Conservation (phyloP, 208 protist species). For the Trypanosoma melophagium region DNA sequence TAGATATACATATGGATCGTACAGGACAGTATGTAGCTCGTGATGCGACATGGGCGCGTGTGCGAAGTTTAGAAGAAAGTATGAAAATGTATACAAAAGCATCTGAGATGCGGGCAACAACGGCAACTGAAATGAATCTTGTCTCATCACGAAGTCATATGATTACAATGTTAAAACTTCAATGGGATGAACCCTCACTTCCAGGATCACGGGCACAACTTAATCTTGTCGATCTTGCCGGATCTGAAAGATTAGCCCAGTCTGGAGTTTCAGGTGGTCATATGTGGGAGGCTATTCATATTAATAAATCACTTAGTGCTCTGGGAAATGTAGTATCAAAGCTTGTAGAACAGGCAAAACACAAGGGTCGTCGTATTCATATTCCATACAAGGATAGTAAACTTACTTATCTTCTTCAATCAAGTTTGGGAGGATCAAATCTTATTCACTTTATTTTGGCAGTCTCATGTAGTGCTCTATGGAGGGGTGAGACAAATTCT, state of each 20-base stretch:
- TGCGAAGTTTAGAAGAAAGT: slow-evolving; percentile 63
- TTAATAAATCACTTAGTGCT: slow-evolving; percentile 94
- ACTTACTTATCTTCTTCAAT: slow-evolving; percentile 92
- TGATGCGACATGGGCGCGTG: slow-evolving; percentile 75
- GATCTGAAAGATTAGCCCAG: slow-evolving; percentile 85
- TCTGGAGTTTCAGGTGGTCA: slow-evolving; percentile 83
- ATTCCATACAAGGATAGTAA: slow-evolving; percentile 94
- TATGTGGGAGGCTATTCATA: slow-evolving; percentile 92
- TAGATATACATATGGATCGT: slow-evolving; percentile 90
- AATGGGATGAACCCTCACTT: slow-evolving; percentile 88
- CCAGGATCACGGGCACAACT: slow-evolving; percentile 86
- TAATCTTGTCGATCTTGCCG: slow-evolving; percentile 94
- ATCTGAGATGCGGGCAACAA: slow-evolving; percentile 65
- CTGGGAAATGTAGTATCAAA: slow-evolving; percentile 92
- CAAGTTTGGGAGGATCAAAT: slow-evolving; percentile 85
- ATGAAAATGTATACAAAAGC: slow-evolving; percentile 84
- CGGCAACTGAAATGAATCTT: slow-evolving; percentile 90
- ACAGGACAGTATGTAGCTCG: slow-evolving; percentile 85
- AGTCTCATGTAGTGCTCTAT: slow-evolving; percentile 76
- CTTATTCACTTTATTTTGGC: slow-evolving; percentile 87
- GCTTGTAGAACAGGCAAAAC: slow-evolving; percentile 86
- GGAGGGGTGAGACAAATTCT: slow-evolving; percentile 79
- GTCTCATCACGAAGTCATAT: slow-evolving; percentile 90
- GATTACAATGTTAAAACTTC: slow-evolving; percentile 87
- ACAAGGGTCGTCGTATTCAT: slow-evolving; percentile 74